Base-by-base conservation (phyloP, 441 rosid species). In the Daphne laureola region DNA sequence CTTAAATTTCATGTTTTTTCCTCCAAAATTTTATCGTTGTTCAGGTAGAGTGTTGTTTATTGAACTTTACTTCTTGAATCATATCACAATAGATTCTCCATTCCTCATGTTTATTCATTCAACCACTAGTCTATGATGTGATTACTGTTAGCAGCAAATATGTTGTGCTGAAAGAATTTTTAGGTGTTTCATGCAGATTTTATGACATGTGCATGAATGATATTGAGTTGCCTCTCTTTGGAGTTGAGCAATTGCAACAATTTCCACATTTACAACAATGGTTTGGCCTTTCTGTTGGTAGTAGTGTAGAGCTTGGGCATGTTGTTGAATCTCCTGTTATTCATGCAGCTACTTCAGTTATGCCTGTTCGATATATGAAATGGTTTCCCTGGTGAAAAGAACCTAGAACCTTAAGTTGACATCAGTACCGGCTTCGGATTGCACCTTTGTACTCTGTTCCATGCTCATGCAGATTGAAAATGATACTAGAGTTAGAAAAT, bases 301-400 rank as follows among this genome's bases (percentile, higher is more conserved):
- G 92, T 64, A 73, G 86, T 40, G 86, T 84, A 51, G 92, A 86
- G 73, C 84, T 92, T 67, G 96, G 95, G 51, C 97, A 84, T 59
- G 81, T 92, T 31, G 98, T 89, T 42, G 98, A 92, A 68, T 78
- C 80, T 47, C 96, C 98, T 3, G 69, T 79, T 49, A 84, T 92
- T 64, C 78, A 75, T 53, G 75, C 96, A 0, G 96, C 97, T 49
- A 92, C 96, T 67, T 89, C 98, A 52, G 59, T 92, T 48, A 73
- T 82, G 58, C 98, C 97, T 71, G 87, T 92, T 57, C n/a, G n/a
- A n/a, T n/a, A 96, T 96, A 56, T 89, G 96, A 96, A 81, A 66
- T 40, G 92, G 94, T 51, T 58, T 69, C 72, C 87, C 84, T 31
- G 85, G 85, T 31, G 87, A 77, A 58, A 89, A 86, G 73, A 92